Base-by-base conservation (phyloP, 306 rosid species). In the Citrullus mucosospermus region DNA sequence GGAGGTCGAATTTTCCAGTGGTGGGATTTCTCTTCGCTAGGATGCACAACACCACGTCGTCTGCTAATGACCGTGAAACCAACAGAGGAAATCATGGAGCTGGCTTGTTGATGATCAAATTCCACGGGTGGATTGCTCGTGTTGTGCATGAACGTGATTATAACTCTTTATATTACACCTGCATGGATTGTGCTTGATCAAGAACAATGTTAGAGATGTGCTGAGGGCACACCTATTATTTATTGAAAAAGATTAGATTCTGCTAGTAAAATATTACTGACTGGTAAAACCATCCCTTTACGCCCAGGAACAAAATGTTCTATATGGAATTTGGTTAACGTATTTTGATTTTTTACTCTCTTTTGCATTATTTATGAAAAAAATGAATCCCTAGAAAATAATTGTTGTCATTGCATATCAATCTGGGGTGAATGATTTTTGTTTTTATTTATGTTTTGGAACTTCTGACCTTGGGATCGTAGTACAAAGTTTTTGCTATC, bases 1-100 rank as follows among this genome's bases (percentile, higher is more conserved):
- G 89, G 91, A 88, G 80, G 86, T 88, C 17, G 91, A 88, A 81
- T 85, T 78, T 80, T 85, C 91, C 1, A 88, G 89, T 15, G 87
- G 91, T 46, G 91, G 89, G 58, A 51, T 85, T 54, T 83, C 77
- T 62, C 80, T 83, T 4, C 79, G 25, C 66, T 88, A 86, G 82
- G 77, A 18, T 38, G 55, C 61, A 25, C 54, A 6, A 20, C 57
- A 3, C 16, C 13, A 2, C 20, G 30, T 51, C 28, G 1, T 50
- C 75, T 13, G 54, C 63, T 51, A 17, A 25, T 3, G 59, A 25
- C 59, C 0, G 25, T 22, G 43, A 72, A 72, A 46, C 14, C 44
- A 18, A 50, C 12, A 4, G 32, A 25, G 38, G 53, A 68, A 48
- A 71, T 25, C 38, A 1, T 50, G 28, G 61, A 28, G 39, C 58